A percentile compares a stretch with the other conserved stretches of the same genome.
Evolutionary conservation across 441 rosid genomes (phyloP).

Genomic region (Corymbia citriodora): DNA sequence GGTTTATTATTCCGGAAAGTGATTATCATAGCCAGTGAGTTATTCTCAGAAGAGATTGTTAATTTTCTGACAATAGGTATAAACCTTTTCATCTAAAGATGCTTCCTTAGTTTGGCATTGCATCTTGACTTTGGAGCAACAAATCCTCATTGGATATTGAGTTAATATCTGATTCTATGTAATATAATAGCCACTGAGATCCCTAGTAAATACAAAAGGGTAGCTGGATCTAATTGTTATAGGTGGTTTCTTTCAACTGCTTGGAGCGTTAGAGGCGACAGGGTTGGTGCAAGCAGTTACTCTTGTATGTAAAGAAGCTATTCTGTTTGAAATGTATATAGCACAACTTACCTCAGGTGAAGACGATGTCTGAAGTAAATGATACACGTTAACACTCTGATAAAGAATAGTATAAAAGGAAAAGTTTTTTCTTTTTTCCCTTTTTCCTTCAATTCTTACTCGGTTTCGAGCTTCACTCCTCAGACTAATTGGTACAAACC

Average conservation of each 20-base stretch:
- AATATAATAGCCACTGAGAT: background rate
- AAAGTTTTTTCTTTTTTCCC: background rate
- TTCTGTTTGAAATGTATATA: background rate
- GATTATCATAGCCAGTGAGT: background rate
- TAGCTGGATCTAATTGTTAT: background rate
- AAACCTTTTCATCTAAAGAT: background rate
- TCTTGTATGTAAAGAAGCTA: background rate
- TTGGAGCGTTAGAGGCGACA: background rate
- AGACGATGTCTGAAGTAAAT: background rate
- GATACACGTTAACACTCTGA: background rate
- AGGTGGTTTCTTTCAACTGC: background rate
- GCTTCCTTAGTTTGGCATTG: background rate
- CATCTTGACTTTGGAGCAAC: background rate
- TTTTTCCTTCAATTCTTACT: background rate
- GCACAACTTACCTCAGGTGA: background rate
- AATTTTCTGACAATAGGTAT: background rate
- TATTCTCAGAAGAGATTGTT: background rate
- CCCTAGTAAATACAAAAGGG: background rate
- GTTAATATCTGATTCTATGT: background rate
- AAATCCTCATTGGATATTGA: background rate
- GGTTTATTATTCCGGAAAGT: constrained; percentile 26
- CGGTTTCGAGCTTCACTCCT: background rate
- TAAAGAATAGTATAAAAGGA: background rate
- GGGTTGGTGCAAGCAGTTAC: background rate
- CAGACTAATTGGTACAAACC: background rate